Conservation (phyloP, 768 basidiomycete genomes). For the Termitomyces sp. region DNA sequence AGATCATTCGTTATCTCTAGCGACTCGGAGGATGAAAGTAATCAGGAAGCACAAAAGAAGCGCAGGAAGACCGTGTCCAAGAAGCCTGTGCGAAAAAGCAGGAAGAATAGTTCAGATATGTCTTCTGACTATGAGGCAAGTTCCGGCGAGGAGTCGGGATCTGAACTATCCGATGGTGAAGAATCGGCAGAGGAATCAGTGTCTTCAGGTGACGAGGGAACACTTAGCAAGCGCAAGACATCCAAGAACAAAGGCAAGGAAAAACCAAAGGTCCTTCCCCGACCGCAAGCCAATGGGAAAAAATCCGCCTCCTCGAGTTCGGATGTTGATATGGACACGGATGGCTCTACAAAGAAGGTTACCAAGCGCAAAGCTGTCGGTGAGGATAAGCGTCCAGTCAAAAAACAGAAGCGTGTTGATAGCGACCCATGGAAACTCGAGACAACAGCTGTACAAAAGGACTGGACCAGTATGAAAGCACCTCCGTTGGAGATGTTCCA, state of each 20-base stretch:
- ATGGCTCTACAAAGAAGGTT: conserved; percentile 29
- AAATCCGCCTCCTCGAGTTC: conserved; percentile 19
- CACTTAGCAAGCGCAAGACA: conserved; percentile 13
- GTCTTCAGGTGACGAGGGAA: conserved; percentile 30
- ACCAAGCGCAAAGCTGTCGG: conserved; percentile 33
- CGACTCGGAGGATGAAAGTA: conserved; percentile 39
- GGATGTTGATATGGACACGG: conserved; percentile 47
- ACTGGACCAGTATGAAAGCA: conserved; percentile 76
- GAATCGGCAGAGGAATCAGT: conserved; percentile 19
- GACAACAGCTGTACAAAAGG: conserved; percentile 51
- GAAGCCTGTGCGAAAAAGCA: conserved; percentile 19
- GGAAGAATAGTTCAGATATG: conserved; percentile 19
- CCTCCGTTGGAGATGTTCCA: conserved; percentile 93
- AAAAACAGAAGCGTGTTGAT: conserved; percentile 55
- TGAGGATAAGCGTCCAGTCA: conserved; percentile 36
- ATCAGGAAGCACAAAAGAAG: conserved; percentile 23
- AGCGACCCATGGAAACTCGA: conserved; percentile 78
- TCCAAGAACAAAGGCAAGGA: conserved; percentile 26
- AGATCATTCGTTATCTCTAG: conserved; percentile 48
- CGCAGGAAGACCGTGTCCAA: conserved; percentile 16
- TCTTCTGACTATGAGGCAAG: conserved; percentile 40
- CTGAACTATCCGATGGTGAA: conserved; percentile 27
- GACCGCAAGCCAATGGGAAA: conserved; percentile 10
- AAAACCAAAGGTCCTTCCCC: conserved; percentile 13
- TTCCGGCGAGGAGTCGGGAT: conserved; percentile 21